phyloP scores from a whole-genome alignment of 495 filamentous ascomycete genomes.

The Penicillium pancosmium region DNA sequence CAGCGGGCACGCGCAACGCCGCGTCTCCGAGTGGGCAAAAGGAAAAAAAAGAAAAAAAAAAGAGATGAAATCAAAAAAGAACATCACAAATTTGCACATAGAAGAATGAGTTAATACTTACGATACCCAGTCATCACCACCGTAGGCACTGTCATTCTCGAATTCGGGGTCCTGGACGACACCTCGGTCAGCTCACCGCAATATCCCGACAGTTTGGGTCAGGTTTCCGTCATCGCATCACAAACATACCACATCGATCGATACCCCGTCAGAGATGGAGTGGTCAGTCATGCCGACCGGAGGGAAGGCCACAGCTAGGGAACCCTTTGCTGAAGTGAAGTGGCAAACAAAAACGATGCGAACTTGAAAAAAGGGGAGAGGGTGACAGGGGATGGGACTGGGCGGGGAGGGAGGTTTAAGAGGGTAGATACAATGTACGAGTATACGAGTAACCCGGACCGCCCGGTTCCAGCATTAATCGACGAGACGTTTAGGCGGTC shows the following conservation, averaged over 20 bases:
- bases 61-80: neutral
- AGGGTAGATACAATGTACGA: neutral
- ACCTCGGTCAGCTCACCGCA: neutral
- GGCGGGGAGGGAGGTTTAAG: neutral
- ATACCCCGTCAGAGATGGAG: constrained; percentile 4
- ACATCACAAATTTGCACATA: neutral
- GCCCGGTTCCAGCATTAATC: neutral
- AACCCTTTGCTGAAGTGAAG: neutral
- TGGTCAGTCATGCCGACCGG: constrained; percentile 5
- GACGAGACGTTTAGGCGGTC: constrained; percentile 4
- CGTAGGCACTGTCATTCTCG: constrained; percentile 2
- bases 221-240: neutral
- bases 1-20: neutral
- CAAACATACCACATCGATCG: constrained; percentile 7
- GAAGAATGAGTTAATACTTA: neutral
- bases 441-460: neutral
- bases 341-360: neutral
- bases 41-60: neutral
- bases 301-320: neutral
- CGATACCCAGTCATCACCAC: constrained; percentile 1
- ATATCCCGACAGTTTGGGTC: constrained; percentile 4
- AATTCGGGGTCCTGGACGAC: constrained; percentile 7
- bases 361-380: neutral
- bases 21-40: neutral
- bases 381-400: neutral